Evolutionary conservation across 768 basidiomycete species (phyloP).

Genomic region (Pulveroboletus sp.): DNA sequence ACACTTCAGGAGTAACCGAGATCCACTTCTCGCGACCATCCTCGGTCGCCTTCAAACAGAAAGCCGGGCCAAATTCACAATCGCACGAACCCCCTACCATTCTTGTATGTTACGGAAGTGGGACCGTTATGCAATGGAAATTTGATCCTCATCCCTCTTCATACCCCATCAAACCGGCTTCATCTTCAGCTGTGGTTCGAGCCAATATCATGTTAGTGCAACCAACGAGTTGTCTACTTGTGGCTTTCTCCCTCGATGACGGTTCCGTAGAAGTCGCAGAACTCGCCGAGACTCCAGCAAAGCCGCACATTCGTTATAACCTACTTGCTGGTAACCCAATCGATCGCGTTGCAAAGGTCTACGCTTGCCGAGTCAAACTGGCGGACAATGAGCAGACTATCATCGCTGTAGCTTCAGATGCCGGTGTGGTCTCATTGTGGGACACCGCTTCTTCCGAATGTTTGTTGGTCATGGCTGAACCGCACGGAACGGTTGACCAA

Average conservation of each 20-base stretch:
- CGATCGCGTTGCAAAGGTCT: conserved; percentile 50
- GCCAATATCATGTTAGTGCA: conserved; percentile 46
- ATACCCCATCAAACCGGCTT: conserved; percentile 42
- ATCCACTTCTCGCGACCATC: conserved; percentile 40
- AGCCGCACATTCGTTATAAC: conserved; percentile 41
- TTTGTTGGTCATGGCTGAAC: conserved; percentile 56
- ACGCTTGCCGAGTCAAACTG: conserved; percentile 50
- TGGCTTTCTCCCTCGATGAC: conserved; percentile 60
- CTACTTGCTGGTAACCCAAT: conserved; percentile 55
- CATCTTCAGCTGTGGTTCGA: conserved; percentile 41
- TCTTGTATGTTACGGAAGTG: conserved; percentile 55
- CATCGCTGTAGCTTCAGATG: conserved; percentile 57
- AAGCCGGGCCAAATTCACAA: conserved; percentile 11
- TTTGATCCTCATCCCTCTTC: conserved; percentile 16
- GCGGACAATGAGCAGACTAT: conserved; percentile 49
- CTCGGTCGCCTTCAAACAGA: conserved; percentile 13
- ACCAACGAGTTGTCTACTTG: conserved; percentile 43
- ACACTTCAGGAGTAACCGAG: conserved; percentile 48
- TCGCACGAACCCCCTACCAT: conserved; percentile 25
- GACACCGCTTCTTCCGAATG: conserved; percentile 62
- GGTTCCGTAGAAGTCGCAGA: conserved; percentile 63
- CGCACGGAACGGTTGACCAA: conserved; percentile 51
- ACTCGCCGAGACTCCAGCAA: conserved; percentile 39
- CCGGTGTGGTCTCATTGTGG: conserved; percentile 73
- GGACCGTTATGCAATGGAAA: conserved; percentile 51